Evolutionary conservation across 805 yeast species (phyloP).

Genomic region (Cephaloascus albidus): DNA sequence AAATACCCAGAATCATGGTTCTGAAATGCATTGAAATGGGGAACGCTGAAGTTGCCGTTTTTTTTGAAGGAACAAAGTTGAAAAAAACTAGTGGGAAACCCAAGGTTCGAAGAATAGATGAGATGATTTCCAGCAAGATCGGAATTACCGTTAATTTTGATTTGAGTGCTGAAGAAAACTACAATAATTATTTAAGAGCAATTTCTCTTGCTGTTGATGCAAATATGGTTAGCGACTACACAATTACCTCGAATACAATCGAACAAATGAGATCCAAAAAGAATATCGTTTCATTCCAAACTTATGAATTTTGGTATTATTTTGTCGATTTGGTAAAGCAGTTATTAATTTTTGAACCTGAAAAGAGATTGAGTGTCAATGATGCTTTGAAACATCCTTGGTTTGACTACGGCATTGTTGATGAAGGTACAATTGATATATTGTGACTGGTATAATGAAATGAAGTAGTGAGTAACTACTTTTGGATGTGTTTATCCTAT

Average conservation of each 20-base stretch:
- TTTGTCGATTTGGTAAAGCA: slow-evolving; percentile 39
- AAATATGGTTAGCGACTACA: slow-evolving; percentile 22
- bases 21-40: no score
- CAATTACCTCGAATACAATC: slow-evolving; percentile 14
- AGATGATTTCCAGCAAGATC: slow-evolving; percentile 3
- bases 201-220: slow-evolving; percentile 12
- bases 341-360: slow-evolving; percentile 28
- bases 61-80: no score
- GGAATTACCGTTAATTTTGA: slow-evolving; percentile 5
- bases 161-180: slow-evolving; percentile 2
- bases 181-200: slow-evolving; percentile 6
- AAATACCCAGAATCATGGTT: slow-evolving; percentile 35
- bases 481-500: no score
- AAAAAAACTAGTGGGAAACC: no score
- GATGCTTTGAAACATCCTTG: slow-evolving; percentile 38
- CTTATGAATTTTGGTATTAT: slow-evolving; percentile 75
- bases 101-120: no score
- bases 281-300: slow-evolving; percentile 40
- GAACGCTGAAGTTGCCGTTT: no score
- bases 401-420: slow-evolving; percentile 43
- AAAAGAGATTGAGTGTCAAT: slow-evolving; percentile 25
- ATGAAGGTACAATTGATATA: no score
- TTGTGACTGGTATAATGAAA: no score
- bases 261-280: slow-evolving; percentile 22
- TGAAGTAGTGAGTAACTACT: no score